Conservation (phyloP, 2,329 filamentous ascomycete species). For the Colletotrichum noveboracense region DNA sequence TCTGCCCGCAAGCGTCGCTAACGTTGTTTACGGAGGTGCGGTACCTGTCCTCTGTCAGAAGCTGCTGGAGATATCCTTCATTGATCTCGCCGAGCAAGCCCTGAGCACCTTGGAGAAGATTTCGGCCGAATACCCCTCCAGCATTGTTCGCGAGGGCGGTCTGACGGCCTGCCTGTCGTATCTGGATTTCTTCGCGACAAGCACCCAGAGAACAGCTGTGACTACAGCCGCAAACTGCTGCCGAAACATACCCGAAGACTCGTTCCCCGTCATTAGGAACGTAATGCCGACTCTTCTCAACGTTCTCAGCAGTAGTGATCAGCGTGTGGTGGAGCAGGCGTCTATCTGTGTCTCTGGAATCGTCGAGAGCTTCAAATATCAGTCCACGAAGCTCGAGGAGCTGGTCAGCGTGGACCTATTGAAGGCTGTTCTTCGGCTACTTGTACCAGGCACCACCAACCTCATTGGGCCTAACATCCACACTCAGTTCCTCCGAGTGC, state of each 20-base stretch:
- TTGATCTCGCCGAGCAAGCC: constrained; percentile 96
- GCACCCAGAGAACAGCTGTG: constrained; percentile 94
- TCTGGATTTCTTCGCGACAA: constrained; percentile 96
- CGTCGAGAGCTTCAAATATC: constrained; percentile 94
- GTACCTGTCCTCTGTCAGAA: constrained; percentile 96
- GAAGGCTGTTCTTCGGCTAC: constrained; percentile 81
- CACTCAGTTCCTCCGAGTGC: constrained; percentile 91
- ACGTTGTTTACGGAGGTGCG: constrained; percentile 96
- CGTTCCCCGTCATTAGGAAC: constrained; percentile 87
- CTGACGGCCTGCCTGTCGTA: constrained; percentile 95
- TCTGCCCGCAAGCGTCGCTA: constrained; percentile 87
- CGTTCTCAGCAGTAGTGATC: constrained; percentile 90
- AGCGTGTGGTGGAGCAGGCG: constrained; percentile 95
- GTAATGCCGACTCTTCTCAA: constrained; percentile 96
- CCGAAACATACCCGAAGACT: constrained; percentile 93
- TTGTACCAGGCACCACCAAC: constrained; percentile 94
- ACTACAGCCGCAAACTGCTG: constrained; percentile 98
- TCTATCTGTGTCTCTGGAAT: constrained; percentile 95
- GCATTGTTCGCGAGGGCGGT: constrained; percentile 94
- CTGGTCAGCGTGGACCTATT: constrained; percentile 89
- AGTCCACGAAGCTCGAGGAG: constrained; percentile 87
- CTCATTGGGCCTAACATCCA: constrained; percentile 93
- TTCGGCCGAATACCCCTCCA: constrained; percentile 91
- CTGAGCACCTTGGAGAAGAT: constrained; percentile 97
- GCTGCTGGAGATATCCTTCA: constrained; percentile 93